Evolutionary conservation across 176 grass and related monocot species (phyloP), one percentile per base, ranked within the genome.

Genomic region (Eragrostis curvula): DNA sequence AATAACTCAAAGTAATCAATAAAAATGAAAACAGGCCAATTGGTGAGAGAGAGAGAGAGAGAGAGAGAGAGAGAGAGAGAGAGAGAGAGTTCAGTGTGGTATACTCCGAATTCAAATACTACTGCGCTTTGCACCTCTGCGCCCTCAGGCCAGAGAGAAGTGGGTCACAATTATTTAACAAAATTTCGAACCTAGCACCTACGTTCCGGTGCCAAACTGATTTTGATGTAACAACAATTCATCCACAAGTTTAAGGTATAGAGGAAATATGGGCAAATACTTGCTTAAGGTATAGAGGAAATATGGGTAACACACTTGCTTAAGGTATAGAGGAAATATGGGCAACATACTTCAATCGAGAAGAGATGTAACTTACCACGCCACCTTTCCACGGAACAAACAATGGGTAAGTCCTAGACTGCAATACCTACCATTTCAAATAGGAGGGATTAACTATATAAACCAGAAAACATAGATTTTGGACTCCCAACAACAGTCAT

Each of bases 381-480:
- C 96, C 96, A 50, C 96, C 96, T 91, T 98, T 98, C 96, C 96
- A 98, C 74, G 96, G 88, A 67, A 98, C 89, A 90, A 91, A 95
- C 79, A 85, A 82, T 45, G 96, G 96, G 59, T 95, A 86, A 39
- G 82, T 98, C 84, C 92, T 95, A 61, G 90, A 95, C 66, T 93
- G 96, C 43, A 98, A 76, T 53, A 98, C 96, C 96, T 98, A 57
- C 73, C 56, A 70, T 84, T 74, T 82, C 71, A 79, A 63, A 79
- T 32, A 29, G 79, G 24, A 88, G 21, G 63, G 2, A 53, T 77
- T 78, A 85, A 46, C 41, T 18, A 81, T 9, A 74, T 46, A 50
- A 18, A 67, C 42, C 20, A 57, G 12, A 15, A 71, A 58, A 68
- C 29, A 1, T 23, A 84, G 51, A 73, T 49, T 74, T 55, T 36